Conservation (phyloP, 2,329 filamentous ascomycete genomes). For the Penicillium brevicompactum region DNA sequence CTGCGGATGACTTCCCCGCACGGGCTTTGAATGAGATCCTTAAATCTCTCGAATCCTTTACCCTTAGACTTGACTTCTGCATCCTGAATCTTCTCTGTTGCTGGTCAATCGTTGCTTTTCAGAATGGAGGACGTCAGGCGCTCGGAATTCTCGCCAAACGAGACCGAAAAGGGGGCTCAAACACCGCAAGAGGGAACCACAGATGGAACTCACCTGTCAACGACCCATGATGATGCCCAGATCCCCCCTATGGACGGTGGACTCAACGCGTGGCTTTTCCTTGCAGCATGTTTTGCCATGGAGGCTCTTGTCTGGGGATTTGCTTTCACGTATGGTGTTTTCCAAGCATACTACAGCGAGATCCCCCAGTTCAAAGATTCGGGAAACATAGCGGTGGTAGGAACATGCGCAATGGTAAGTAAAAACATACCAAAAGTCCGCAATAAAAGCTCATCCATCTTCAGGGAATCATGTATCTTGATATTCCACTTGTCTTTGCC, state of each 20-base stretch:
- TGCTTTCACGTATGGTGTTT: conserved; percentile 22
- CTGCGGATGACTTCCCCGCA: background rate
- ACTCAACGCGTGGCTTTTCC: conserved; percentile 48
- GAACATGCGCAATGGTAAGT: conserved; percentile 22
- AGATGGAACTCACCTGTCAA: background rate
- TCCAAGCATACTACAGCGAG: conserved; percentile 30
- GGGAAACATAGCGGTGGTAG: conserved; percentile 20
- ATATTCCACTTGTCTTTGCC: conserved; percentile 20
- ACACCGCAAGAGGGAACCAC: background rate
- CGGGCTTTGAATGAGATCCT: background rate
- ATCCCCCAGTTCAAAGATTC: conserved; percentile 18
- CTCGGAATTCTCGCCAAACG: background rate
- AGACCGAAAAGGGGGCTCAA: conserved; percentile 4
- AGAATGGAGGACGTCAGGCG: conserved; percentile 3
- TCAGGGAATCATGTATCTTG: conserved; percentile 1
- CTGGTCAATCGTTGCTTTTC: background rate
- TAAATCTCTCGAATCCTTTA: background rate
- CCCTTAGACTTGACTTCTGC: background rate
- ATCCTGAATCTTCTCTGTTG: background rate
- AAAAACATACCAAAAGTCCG: no score
- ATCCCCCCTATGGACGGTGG: conserved; percentile 41
- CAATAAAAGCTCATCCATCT: background rate
- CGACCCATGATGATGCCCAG: background rate
- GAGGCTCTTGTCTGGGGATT: conserved; percentile 58
- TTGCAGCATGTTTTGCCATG: conserved; percentile 54